Evolutionary conservation across 495 filamentous ascomycete genomes (phyloP).

Genomic region (Hyaloscypha bicolor): DNA sequence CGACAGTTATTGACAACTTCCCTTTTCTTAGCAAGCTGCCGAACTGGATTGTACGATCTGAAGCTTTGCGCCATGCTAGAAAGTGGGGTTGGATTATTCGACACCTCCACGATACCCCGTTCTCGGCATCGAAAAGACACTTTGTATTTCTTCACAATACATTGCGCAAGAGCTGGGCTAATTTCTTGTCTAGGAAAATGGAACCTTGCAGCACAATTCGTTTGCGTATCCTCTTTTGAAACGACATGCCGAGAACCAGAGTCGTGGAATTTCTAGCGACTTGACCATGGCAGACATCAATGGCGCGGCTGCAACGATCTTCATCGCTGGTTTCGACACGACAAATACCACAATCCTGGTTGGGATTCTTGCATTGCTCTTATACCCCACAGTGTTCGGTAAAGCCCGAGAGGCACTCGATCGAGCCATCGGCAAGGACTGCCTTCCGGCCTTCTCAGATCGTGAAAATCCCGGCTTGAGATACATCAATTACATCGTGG

Average conservation of each 20-base stretch:
- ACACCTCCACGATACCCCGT: constrained; percentile 22
- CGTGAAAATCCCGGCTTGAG: constrained; percentile 28
- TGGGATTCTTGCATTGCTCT: constrained; percentile 32
- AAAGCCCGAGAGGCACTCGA: constrained; percentile 38
- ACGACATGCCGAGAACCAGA: not conserved
- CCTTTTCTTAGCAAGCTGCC: constrained; percentile 41
- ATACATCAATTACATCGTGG: constrained; percentile 34
- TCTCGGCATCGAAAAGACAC: constrained; percentile 14
- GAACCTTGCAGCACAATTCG: not conserved
- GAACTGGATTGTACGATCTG: constrained; percentile 45
- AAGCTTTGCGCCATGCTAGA: constrained; percentile 26
- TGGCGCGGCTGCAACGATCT: constrained; percentile 23
- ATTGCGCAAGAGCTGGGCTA: not conserved
- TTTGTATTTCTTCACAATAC: constrained; percentile 1
- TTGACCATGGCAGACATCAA: constrained; percentile 23
- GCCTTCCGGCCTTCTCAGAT: constrained; percentile 35
- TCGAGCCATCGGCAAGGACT: constrained; percentile 30
- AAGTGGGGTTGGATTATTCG: constrained; percentile 21
- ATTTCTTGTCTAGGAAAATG: constrained; percentile 1
- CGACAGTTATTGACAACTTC: constrained; percentile 48
- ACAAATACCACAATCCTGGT: constrained; percentile 24
- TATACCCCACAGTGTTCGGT: constrained; percentile 35
- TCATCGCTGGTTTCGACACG: constrained; percentile 21
- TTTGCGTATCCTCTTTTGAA: constrained; percentile 16
- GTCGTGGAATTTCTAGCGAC: constrained; percentile 7